Conservation (phyloP, 2,329 filamentous ascomycete species). For the Tolypocladium pustulatum region DNA sequence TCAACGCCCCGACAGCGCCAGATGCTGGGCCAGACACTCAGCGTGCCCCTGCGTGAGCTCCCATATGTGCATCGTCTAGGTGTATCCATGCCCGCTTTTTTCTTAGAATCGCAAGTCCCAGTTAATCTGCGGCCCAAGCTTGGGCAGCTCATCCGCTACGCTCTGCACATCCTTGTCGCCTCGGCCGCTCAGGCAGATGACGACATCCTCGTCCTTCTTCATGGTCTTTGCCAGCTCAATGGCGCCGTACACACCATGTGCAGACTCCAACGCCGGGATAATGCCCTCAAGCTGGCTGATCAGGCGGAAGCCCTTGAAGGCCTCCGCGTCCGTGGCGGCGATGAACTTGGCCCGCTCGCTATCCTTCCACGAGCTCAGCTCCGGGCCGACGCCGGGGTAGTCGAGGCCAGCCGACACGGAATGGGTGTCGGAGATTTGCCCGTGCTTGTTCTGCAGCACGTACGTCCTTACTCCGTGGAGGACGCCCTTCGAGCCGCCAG, state of each 20-base stretch:
- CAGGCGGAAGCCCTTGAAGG: constrained; percentile 76
- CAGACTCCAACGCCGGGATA: constrained; percentile 88
- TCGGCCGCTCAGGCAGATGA: constrained; percentile 85
- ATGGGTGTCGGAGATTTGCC: constrained; percentile 91
- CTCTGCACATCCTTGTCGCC: constrained; percentile 99
- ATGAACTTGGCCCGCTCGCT: constrained; percentile 76
- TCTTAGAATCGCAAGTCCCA: constrained; percentile 55
- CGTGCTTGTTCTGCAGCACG: constrained; percentile 82
- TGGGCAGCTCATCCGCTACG: constrained; percentile 87
- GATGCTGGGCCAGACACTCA: neutral
- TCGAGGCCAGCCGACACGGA: constrained; percentile 94
- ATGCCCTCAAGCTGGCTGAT: constrained; percentile 88
- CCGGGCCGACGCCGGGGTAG: constrained; percentile 93
- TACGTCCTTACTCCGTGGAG: constrained; percentile 95
- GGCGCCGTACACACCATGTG: constrained; percentile 84
- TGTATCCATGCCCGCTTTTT: constrained; percentile 3
- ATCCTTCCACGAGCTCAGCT: constrained; percentile 90
- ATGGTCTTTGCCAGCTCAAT: constrained; percentile 88
- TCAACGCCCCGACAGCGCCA: neutral
- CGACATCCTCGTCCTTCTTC: constrained; percentile 77
- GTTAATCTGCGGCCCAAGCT: constrained; percentile 77
- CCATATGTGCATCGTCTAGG: neutral
- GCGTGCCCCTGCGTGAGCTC: neutral
- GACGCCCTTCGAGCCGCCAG: constrained; percentile 80
- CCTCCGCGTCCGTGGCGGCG: constrained; percentile 83